A percentile compares a stretch with the other conserved stretches of the same genome.
phyloP scores from a whole-genome alignment of 768 basidiomycete genomes.

The Agaricus subrufescens region DNA sequence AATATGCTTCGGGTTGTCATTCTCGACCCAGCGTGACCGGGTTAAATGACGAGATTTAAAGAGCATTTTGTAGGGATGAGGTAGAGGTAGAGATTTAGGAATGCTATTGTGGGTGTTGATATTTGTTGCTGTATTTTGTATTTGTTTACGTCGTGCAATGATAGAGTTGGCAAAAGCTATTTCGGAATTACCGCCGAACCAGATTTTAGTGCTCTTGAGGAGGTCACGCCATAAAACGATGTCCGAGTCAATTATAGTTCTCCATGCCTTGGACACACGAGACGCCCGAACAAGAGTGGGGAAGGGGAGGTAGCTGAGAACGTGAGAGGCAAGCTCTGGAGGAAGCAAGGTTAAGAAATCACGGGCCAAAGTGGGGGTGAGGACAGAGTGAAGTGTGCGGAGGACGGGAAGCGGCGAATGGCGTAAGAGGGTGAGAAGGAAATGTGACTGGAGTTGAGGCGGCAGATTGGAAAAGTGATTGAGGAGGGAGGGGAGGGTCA shows the following conservation, averaged over 20 bases:
- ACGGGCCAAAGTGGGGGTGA: constrained; percentile 86
- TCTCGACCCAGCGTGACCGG: constrained; percentile 76
- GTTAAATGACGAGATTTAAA: constrained; percentile 81
- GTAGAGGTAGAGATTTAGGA: constrained; percentile 55
- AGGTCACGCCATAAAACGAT: constrained; percentile 87
- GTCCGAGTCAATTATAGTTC: constrained; percentile 88
- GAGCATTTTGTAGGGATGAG: constrained; percentile 87
- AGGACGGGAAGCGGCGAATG: constrained; percentile 91
- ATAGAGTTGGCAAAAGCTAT: constrained; percentile 74
- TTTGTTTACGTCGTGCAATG: constrained; percentile 52
- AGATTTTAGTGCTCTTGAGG: constrained; percentile 77
- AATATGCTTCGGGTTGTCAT: constrained; percentile 66
- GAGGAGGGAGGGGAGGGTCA: constrained; percentile 82
- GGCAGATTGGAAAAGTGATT: constrained; percentile 79
- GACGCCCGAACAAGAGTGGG: constrained; percentile 81
- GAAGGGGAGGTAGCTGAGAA: constrained; percentile 82
- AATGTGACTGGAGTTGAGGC: constrained; percentile 82
- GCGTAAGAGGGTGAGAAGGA: constrained; percentile 87
- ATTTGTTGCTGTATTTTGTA: not conserved
- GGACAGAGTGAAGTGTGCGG: constrained; percentile 81
- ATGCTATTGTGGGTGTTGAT: constrained; percentile 13
- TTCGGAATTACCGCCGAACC: constrained; percentile 87
- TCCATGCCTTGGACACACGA: constrained; percentile 87
- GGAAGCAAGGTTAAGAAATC: constrained; percentile 93
- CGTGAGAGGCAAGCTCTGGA: constrained; percentile 85